Evolutionary conservation across 495 filamentous ascomycete genomes (phyloP).

Genomic region (Chaetomium fimeti): DNA sequence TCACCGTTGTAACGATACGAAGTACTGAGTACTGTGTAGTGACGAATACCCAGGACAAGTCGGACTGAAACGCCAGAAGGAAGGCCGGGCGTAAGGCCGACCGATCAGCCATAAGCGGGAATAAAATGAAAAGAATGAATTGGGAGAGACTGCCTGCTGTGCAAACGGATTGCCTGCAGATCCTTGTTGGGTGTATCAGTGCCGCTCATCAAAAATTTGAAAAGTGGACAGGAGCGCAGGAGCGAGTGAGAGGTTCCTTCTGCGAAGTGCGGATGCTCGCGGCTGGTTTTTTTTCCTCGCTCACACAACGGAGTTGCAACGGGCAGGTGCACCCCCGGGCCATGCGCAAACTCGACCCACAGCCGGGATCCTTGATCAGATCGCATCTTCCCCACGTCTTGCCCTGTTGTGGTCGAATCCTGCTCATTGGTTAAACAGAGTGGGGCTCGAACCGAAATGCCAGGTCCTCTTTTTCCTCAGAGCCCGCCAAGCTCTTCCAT

Average conservation of each 20-base stretch:
- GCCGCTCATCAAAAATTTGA: not conserved
- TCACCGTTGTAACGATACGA: too few species aligned
- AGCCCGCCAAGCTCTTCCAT: not conserved
- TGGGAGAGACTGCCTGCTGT: not conserved
- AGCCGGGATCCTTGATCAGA: conserved; percentile 10
- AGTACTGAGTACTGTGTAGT: too few species aligned
- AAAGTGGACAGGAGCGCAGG: conserved; percentile 3
- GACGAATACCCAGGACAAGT: too few species aligned
- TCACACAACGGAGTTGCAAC: conserved; percentile 1
- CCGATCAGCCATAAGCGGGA: too few species aligned
- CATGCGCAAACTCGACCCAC: not conserved
- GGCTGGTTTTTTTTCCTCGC: not conserved
- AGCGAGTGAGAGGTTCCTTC: not conserved
- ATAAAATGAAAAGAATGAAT: too few species aligned
- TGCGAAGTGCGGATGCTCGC: not conserved
- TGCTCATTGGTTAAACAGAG: not conserved
- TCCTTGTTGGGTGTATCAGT: not conserved
- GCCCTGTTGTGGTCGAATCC: not conserved
- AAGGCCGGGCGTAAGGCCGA: too few species aligned
- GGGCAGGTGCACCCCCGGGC: too few species aligned
- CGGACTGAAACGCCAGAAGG: too few species aligned
- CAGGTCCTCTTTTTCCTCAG: not conserved
- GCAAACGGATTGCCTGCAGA: not conserved
- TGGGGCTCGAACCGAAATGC: not conserved
- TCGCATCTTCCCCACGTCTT: conserved; percentile 13